Evolutionary conservation across 176 grass and related monocot genomes (phyloP), one percentile per base, ranked within the genome.

Genomic region (Otatea glauca): DNA sequence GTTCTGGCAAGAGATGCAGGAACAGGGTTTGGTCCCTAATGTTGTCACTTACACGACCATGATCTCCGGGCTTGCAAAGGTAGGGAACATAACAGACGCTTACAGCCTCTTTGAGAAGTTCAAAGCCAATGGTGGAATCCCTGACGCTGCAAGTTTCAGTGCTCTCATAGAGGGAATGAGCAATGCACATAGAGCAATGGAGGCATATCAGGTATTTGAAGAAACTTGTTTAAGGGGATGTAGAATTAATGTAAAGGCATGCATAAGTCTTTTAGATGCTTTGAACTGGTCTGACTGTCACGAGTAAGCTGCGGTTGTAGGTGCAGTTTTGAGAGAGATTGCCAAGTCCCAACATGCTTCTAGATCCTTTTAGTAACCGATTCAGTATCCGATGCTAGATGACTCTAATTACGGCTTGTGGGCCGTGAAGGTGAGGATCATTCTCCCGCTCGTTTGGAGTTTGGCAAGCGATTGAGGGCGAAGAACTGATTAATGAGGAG

Each of bases 111-210:
- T 98, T 85, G 88, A 95, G 67, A 92, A 74, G 76, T 98, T 98
- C 73, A 98, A 95, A 76, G 83, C 87, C 27, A 93, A 86, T 76
- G 96, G 96, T 50, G 96, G 96, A 25, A 71, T 89, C 11, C 96
- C 93, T 11, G 93, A 95, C 72, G 77, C 93, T 51, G 88, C 83
- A 59, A 85, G 89, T 88, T 95, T 92, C 69, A 95, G 92, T 93
- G 89, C 93, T 83, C 86, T 98, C 74, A 98, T 98, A 90, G 96
- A 93, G 88, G 93, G 93, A 12, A 98, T 98, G 96, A 98, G 96
- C 76, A 93, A 95, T 90, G 91, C 91, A 69, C 91, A 94, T 65
- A 89, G 91, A 90, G 86, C 87, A 65, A 85, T 90, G 62, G 91
- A 93, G 62, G 96, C 93, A 56, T 98, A 95, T 88, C 76, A 63